Conservation (phyloP, 345 rosid genomes). For the Eutrema japonicum region DNA sequence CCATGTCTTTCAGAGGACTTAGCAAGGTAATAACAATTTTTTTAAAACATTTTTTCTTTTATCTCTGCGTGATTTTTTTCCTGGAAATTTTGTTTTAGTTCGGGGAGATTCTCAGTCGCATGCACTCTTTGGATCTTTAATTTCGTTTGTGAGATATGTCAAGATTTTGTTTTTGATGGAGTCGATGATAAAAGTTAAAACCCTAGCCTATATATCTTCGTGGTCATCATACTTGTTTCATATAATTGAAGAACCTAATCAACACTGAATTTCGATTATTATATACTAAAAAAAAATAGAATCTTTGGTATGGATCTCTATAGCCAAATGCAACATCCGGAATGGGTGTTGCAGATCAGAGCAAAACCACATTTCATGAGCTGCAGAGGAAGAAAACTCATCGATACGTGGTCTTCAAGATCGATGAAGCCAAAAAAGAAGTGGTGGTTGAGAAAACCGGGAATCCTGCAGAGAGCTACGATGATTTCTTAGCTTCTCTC, state of each 20-base stretch:
- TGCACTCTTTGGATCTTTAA: slow-evolving; percentile 17
- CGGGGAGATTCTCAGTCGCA: not conserved
- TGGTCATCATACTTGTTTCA: not conserved
- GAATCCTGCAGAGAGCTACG: slow-evolving; percentile 61
- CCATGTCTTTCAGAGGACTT: slow-evolving; percentile 66
- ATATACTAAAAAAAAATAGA: slow-evolving; percentile 4
- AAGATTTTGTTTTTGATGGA: not conserved
- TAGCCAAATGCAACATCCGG: slow-evolving; percentile 86
- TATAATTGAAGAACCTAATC: not conserved
- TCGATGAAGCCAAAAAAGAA: slow-evolving; percentile 65
- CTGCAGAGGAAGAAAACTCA: slow-evolving; percentile 72
- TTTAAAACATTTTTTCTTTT: not conserved
- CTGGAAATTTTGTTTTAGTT: no score
- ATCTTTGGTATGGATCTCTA: not conserved
- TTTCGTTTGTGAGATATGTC: not conserved
- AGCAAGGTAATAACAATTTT: slow-evolving; percentile 45
- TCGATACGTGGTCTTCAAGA: slow-evolving; percentile 68
- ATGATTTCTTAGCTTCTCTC: slow-evolving; percentile 69
- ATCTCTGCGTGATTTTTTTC: not conserved
- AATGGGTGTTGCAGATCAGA: slow-evolving; percentile 73
- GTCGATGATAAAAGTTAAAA: not conserved
- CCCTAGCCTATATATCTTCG: not conserved
- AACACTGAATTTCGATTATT: not conserved
- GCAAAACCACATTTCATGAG: slow-evolving; percentile 63
- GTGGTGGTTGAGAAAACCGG: slow-evolving; percentile 77